Evolutionary conservation across 2,329 filamentous ascomycete genomes (phyloP), one percentile per base, ranked within the genome.

Genomic region (Fusarium gaditjirri): DNA sequence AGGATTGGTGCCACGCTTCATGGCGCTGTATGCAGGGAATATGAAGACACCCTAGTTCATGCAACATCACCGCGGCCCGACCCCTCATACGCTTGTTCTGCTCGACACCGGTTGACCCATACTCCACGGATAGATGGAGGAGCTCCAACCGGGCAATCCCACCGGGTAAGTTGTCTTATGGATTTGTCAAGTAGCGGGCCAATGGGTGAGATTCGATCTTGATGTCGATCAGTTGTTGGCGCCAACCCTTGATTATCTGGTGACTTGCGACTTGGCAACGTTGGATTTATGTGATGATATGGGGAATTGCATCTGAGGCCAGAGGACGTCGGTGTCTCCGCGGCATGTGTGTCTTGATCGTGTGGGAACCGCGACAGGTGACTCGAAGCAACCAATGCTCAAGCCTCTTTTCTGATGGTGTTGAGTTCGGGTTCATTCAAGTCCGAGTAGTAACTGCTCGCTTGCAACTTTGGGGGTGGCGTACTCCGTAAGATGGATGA

Each of bases 221-320:
- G 47, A 41, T 55, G 50, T 63, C 67, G 64, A 70, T 73, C 65
- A 44, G 59, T 53, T 66, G 70, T 70, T 76, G 70, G 71, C 69
- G 71, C 73, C 67, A 73, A 58, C 29, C n/a, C 49, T 44, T 67
- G 31, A n/a, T 17, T n/a, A 47, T 68, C 27, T 44, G 27, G 39
- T 38, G 61, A 52, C 42, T 38, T 56, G 39, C 35, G 49, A 46
- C 57, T 68, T 65, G 66, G 65, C 58, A 65, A 29, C 35, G 35
- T 49, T 42, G 29, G 47, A 38, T 43, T 68, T 38, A 54, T 46
- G 35, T 17, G 29, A 54, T 25, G 27, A 44, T 42, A 41, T 42
- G 36, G 55, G 49, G 46, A 39, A 52, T 13, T 62, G 56, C 64
- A 27, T 69, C 41, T 69, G 66, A 69, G 66, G 66, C 66, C 66